Evolutionary conservation across 768 basidiomycete species (phyloP), one percentile per base, ranked within the genome.

Genomic region (Neoboletus magnificus): DNA sequence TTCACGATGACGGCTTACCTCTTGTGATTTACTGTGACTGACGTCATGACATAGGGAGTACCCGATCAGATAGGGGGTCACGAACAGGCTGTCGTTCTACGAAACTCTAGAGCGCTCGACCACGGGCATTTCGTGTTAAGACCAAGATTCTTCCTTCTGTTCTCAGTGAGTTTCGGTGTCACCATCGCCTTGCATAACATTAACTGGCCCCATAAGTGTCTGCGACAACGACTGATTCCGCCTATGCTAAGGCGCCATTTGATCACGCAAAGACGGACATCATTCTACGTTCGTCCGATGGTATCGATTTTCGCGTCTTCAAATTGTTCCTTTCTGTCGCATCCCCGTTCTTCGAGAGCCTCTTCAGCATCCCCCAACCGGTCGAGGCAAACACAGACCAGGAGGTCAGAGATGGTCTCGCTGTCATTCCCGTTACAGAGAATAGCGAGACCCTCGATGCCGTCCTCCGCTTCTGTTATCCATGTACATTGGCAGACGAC

Each of bases 311-410:
- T 43, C 64, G 59, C 11, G 48, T 71, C 13, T 71, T 73, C 59
- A 73, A 62, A 15, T 53, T 63, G 4, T 66, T 75, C 39, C 70
- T 75, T n/a, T 62, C 65, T 11, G 63, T 73, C 18, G 63, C 73
- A 0, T 76, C 75, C 13, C 63, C 18, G 0, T 62, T 74, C 49
- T 78, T 75, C 45, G 57, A 65, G 20, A 56, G 61, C 27, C 70
- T 77, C 60, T 72, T 76, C 46, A 49, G 51, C 15, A 54, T 72
- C 0, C 68, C 69, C 0, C 66, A 73, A 40, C 60, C 69, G 0
- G 18, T 36, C 2, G 23, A 59, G 41, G 58, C 7, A 6, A 46
- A 7, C 5, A 30, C 37, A 62, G 55, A 50, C 4, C 58, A 54
- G 42, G 65, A 61, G 13, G 32, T 27, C 12, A 61, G 44, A 36